Evolutionary conservation across 1,139 yeast species (phyloP).

Genomic region (Pneumocystis oryctolagi): DNA sequence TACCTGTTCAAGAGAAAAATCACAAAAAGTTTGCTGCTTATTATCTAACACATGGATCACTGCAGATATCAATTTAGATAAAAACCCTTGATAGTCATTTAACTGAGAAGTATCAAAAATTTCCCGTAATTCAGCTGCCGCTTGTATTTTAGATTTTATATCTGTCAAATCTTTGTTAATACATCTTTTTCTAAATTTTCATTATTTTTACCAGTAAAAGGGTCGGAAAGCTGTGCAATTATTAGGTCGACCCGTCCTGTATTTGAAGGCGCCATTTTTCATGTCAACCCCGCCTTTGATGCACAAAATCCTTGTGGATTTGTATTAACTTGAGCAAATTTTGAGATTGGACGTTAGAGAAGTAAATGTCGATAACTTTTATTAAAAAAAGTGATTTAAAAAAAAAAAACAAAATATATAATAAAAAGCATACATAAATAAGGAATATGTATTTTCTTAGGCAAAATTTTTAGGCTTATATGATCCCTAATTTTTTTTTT

Average conservation of each 20-base stretch:
- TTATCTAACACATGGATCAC: conserved; percentile 44
- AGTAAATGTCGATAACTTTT: not conserved
- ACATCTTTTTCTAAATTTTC: not conserved
- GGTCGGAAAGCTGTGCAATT: not conserved
- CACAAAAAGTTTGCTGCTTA: conserved; percentile 58
- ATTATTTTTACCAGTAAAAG: not conserved
- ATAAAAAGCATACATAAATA: not conserved
- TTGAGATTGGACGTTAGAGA: not conserved
- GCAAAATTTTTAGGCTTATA: too few species aligned
- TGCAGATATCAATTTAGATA: conserved; percentile 46
- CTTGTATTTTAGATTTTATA: conserved; percentile 44
- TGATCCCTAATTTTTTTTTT: not conserved
- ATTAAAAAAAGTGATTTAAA: too few species aligned
- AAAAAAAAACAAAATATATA: too few species aligned
- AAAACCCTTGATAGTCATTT: conserved; percentile 29
- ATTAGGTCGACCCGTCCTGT: not conserved
- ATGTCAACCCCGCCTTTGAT: not conserved
- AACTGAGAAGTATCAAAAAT: conserved; percentile 39
- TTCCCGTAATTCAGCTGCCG: conserved; percentile 70
- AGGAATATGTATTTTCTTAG: not conserved
- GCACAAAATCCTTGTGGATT: not conserved
- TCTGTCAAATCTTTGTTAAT: conserved; percentile 26
- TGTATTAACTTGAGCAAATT: not conserved
- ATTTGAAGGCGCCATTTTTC: not conserved
- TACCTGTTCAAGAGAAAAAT: conserved; percentile 38